Conservation (phyloP, 345 rosid genomes). For the Brassica nigra region DNA sequence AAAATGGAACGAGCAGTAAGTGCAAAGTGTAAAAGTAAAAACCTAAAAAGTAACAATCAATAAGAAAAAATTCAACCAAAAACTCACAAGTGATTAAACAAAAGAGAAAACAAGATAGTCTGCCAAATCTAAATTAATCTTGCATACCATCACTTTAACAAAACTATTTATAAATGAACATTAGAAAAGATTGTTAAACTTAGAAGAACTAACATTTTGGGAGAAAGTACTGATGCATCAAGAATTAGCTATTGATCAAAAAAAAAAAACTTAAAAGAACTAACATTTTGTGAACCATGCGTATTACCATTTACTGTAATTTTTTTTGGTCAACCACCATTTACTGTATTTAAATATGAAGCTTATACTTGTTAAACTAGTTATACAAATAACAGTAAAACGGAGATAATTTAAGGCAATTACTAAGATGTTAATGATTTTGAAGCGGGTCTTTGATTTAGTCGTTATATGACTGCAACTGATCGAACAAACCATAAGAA, state of each 20-base stretch:
- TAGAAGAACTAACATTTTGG: background rate
- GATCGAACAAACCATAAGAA: constrained; percentile 49
- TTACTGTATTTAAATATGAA: background rate
- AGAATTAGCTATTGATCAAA: background rate
- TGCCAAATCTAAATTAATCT: too few species aligned
- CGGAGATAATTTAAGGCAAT: background rate
- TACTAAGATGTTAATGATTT: background rate
- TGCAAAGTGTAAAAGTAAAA: too few species aligned
- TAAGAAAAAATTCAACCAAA: too few species aligned
- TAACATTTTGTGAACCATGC: background rate
- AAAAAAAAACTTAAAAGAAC: background rate
- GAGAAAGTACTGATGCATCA: background rate
- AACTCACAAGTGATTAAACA: too few species aligned
- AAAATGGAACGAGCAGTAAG: too few species aligned
- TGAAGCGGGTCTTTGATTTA: background rate
- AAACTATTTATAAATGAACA: too few species aligned
- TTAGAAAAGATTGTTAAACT: too few species aligned
- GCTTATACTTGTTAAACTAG: background rate
- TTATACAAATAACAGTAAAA: background rate
- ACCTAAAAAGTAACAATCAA: too few species aligned
- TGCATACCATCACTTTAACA: too few species aligned
- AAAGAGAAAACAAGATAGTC: too few species aligned
- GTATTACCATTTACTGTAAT: background rate
- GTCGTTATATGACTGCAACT: background rate
- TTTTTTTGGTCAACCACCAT: background rate